Base-by-base conservation (phyloP, 257 asterid genomes). In the Gardenia jasminoides region DNA sequence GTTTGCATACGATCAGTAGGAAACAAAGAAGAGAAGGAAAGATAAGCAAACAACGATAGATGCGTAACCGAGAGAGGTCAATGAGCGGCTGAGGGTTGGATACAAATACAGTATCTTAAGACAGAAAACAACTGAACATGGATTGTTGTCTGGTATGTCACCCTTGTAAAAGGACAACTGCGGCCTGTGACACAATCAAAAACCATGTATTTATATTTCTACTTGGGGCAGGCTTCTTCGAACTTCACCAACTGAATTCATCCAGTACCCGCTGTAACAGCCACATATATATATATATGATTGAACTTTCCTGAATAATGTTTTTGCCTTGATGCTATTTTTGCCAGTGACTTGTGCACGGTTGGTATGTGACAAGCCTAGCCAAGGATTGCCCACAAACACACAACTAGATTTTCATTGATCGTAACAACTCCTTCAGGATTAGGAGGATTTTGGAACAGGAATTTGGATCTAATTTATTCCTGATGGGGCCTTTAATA, bases 101-200 rank as follows among this genome's bases (percentile, higher is more conserved):
- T 66, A 31, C 1, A 15, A 10, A 16, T 31, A 30, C 24, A 56
- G 62, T 43, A 54, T 76, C 70, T 39, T 46, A 72, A 74, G 88
- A 85, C 89, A 86, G 85, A 87, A 82, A 87, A 78, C 84, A 66
- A 79, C 78, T 65, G 80, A 56, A 61, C 80, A 69, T 85, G 80
- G 80, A 76, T 78, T 64, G 85, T 81, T 87, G 87, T 86, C 88
- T 81, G 59, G 76, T 65, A 30, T 54, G 62, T 82, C 95, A 86
- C 85, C 91, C 91, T 82, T 6, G 50, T 43, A 67, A 46, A 69
- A 70, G 56, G 90, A 88, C 93, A 86, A 24, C 69, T 73, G 70
- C 43, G 20, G 54, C 78, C 64, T 17, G 70, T 76, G 76, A 82
- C 73, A 67, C 67, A 16, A 72, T 28, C 68, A 64, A 36, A 36